A percentile compares a stretch with the other conserved stretches of the same genome.
Evolutionary conservation across 768 basidiomycete species (phyloP).

Genomic region (Mycena epipterygia): DNA sequence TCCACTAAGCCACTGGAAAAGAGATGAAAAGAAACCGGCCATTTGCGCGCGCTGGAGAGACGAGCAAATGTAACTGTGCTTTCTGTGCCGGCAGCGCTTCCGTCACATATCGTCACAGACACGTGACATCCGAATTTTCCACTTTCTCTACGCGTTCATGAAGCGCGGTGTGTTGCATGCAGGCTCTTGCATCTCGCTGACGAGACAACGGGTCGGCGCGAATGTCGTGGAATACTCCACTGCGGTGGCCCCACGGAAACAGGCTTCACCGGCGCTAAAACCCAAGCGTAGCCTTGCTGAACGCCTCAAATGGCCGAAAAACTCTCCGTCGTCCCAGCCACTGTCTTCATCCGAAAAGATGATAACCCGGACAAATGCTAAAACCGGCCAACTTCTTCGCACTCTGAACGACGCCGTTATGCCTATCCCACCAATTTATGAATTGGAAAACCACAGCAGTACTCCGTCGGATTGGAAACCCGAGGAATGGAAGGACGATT

Average conservation of each 20-base stretch:
- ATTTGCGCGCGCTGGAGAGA: conserved; percentile 45
- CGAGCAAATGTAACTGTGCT: no score
- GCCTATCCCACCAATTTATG: conserved; percentile 17
- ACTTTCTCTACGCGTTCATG: conserved; percentile 21
- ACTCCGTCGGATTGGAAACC: conserved; percentile 22
- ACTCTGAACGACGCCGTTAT: conserved; percentile 19
- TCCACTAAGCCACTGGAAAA: conserved; percentile 64
- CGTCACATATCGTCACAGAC: neutral
- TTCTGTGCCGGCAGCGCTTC: conserved; percentile 2
- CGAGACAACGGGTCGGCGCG: neutral
- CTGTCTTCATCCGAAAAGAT: conserved; percentile 17
- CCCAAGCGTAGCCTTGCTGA: conserved; percentile 14
- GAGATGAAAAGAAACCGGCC: conserved; percentile 56
- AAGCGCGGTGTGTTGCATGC: conserved; percentile 29
- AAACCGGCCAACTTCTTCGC: conserved; percentile 19
- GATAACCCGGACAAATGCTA: conserved; percentile 18
- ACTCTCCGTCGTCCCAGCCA: neutral
- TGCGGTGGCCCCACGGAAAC: neutral
- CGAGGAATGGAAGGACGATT: conserved; percentile 35
- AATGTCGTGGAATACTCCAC: conserved; percentile 4
- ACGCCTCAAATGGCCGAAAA: neutral
- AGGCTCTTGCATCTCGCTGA: conserved; percentile 12
- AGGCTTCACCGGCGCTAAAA: neutral
- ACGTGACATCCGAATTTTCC: neutral
- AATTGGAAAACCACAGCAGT: conserved; percentile 11